Evolutionary conservation across 1,284 basidiomycete genomes (phyloP).

Genomic region (Ceratobasidium sp.): DNA sequence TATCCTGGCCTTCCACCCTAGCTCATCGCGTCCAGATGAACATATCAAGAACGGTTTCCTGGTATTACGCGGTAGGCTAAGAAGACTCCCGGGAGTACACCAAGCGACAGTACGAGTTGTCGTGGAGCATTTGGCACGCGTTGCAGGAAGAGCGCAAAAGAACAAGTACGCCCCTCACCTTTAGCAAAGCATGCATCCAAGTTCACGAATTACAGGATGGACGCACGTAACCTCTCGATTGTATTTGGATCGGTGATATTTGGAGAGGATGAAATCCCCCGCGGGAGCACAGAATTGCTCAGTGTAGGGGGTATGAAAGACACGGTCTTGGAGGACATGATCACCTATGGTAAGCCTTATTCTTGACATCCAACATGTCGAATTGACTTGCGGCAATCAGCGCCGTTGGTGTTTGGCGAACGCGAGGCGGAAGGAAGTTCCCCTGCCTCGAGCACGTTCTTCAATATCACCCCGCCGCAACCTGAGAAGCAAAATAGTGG

Average conservation of each 20-base stretch:
- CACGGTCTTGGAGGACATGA: slow-evolving; percentile 88
- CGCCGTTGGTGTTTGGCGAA: slow-evolving; percentile 70
- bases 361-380: not conserved
- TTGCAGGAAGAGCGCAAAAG: slow-evolving; percentile 75
- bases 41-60: slow-evolving; percentile 80
- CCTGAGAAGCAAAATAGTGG: slow-evolving; percentile 14
- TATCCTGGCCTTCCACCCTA: slow-evolving; percentile 19
- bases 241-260: slow-evolving; percentile 89
- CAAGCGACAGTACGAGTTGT: slow-evolving; percentile 89
- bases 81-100: slow-evolving; percentile 87
- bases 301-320: slow-evolving; percentile 83
- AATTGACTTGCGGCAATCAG: not conserved
- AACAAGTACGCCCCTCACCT: slow-evolving; percentile 69
- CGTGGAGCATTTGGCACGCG: slow-evolving; percentile 88
- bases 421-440: slow-evolving; percentile 43
- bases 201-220: slow-evolving; percentile 69
- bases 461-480: not conserved
- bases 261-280: slow-evolving; percentile 88
- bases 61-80: slow-evolving; percentile 82
- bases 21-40: slow-evolving; percentile 63
- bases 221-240: slow-evolving; percentile 88
- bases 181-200: not conserved
- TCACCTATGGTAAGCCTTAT: slow-evolving; percentile 66
- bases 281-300: slow-evolving; percentile 74
- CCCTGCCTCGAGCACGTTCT: slow-evolving; percentile 28